Evolutionary conservation across 2,329 filamentous ascomycete genomes (phyloP).

Genomic region (Paraphaeosphaeria sporulosa): DNA sequence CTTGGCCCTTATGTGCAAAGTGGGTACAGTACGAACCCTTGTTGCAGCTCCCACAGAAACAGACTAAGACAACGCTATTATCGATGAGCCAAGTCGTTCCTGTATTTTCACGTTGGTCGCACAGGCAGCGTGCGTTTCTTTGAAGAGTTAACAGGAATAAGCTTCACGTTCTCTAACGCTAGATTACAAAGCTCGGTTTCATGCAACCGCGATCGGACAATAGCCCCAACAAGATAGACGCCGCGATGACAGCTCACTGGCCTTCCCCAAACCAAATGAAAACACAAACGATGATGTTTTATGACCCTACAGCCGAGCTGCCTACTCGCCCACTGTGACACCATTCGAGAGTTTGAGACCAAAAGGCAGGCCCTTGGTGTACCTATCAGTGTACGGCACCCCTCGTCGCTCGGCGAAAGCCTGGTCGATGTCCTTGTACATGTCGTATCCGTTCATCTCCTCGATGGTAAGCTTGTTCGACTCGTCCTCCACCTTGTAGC

Average conservation of each 20-base stretch:
- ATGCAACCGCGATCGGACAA: too few relatives aligned
- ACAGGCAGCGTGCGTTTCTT: background rate
- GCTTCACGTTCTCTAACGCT: background rate
- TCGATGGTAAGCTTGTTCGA: slow-evolving; percentile 69
- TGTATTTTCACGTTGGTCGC: too few relatives aligned
- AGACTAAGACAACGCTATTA: too few relatives aligned
- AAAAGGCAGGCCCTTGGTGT: slow-evolving; percentile 19
- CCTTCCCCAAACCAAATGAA: too few relatives aligned
- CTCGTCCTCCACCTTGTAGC: slow-evolving; percentile 68
- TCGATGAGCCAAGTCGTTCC: too few relatives aligned
- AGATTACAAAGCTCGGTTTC: background rate
- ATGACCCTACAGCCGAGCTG: background rate
- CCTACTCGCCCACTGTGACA: slow-evolving; percentile 8
- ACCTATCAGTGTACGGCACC: slow-evolving; percentile 13
- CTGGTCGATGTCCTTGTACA: slow-evolving; percentile 31
- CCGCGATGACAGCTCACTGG: too few relatives aligned
- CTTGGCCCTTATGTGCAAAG: too few relatives aligned
- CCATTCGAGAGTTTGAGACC: slow-evolving; percentile 21
- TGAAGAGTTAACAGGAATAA: background rate
- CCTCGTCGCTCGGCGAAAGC: slow-evolving; percentile 24
- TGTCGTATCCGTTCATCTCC: slow-evolving; percentile 64
- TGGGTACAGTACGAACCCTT: too few relatives aligned
- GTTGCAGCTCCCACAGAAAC: too few relatives aligned
- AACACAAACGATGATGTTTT: too few relatives aligned
- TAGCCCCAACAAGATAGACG: too few relatives aligned